Base-by-base conservation (phyloP, 768 basidiomycete genomes). In the Cystobasidium onofrii region DNA sequence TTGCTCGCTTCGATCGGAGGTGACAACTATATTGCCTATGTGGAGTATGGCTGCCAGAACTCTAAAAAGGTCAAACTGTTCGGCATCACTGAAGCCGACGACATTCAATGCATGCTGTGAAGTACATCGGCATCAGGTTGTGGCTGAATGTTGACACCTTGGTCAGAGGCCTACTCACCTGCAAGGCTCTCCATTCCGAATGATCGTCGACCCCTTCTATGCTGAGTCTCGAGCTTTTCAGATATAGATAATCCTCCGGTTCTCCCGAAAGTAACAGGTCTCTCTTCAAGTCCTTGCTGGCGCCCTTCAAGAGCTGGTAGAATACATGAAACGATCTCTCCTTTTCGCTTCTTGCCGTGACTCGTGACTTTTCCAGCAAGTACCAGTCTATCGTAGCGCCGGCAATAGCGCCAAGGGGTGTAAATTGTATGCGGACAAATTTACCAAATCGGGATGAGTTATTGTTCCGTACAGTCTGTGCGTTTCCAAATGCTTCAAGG, bases 361-460 rank as follows among this genome's bases (percentile, higher is more conserved):
- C 95, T 76, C 96, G 84, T 79, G 92, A 94, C 85, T 99, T 99
- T 84, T 99, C 96, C 72, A 99, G 83, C 34, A 99, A 84, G 80
- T 99, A 99, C 96, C 96, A 98, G 81, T 99, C 94, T 74, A 98
- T 92, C 80, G 93, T 97, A 29, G 96, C 96, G 0, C 96, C 96
- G 0, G 93, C 90, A 73, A 99, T 99, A 76, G 91, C 92, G 1
- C 95, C 94, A 76, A 90, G 88, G 0, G 90, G 88, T 0, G 91
- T 87, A 82, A 99, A 99, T 79, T 89, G 90, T 75, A 99, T 98
- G 55, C 92, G 86, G 60, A 99, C 90, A 80, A 99, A 99, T 82
- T 99, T 99, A 34, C 93, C 94, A 80, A 99, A 99, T 44, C 96
- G 90, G 85, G 91, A 92, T 0, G 96, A 98, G 80, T 99, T 99